A percentile compares a stretch with the other conserved stretches of the same genome.
Evolutionary conservation across 768 basidiomycete genomes (phyloP).

Genomic region (Calocera viscosa): DNA sequence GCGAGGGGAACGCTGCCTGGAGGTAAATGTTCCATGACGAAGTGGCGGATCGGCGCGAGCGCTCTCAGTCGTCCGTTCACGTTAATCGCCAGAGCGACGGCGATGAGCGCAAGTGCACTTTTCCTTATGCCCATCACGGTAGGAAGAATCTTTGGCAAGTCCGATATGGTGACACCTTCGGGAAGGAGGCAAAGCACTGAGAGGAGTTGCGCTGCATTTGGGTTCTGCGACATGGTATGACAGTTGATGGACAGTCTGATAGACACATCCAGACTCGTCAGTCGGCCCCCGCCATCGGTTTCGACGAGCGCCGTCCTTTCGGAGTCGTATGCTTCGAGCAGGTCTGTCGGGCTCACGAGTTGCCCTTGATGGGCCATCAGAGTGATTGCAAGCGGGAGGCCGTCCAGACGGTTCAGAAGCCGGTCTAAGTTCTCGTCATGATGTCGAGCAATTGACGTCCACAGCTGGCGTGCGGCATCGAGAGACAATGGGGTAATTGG

Average conservation of each 20-base stretch:
- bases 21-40: neutral
- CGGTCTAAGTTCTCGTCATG: slow-evolving; percentile 10
- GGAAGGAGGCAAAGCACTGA: slow-evolving; percentile 23
- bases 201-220: slow-evolving; percentile 21
- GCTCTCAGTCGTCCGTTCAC: neutral
- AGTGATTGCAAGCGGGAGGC: neutral
- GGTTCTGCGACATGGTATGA: slow-evolving; percentile 16
- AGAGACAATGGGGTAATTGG: neutral
- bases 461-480: slow-evolving; percentile 21
- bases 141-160: neutral
- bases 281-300: slow-evolving; percentile 8
- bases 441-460: slow-evolving; percentile 19
- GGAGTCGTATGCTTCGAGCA: neutral
- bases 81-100: neutral
- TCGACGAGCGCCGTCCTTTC: slow-evolving; percentile 5
- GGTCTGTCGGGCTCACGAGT: neutral
- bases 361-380: neutral
- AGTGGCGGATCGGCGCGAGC: neutral
- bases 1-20: neutral
- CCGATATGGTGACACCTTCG: slow-evolving; percentile 15
- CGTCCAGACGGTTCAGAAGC: neutral
- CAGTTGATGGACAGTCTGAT: slow-evolving; percentile 21
- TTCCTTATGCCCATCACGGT: neutral
- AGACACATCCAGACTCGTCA: slow-evolving; percentile 19
- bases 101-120: neutral